Percentiles rank a stretch among this genome's conserved stretches.
phyloP scores from a whole-genome alignment of 768 basidiomycete genomes.

The Gymnopilus dilepis region DNA sequence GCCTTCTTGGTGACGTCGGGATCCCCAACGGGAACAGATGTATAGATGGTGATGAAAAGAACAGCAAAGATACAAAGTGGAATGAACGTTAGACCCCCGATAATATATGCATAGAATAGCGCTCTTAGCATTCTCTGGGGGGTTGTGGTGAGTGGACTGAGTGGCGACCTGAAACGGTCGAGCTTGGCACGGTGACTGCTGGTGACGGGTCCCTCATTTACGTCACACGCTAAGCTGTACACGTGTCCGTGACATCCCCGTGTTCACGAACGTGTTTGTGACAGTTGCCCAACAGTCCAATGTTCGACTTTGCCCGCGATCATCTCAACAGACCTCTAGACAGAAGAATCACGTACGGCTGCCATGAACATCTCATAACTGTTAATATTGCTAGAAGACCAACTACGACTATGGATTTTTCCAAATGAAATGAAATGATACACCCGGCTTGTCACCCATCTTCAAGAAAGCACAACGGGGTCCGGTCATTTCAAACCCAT shows the following conservation, averaged over 20 bases:
- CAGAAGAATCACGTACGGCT: not conserved
- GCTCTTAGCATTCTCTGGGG: slow-evolving; percentile 67
- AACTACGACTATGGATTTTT: no score
- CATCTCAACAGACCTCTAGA: no score
- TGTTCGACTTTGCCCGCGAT: not conserved
- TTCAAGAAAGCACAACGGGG: no score
- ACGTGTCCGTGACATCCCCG: slow-evolving; percentile 26
- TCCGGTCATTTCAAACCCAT: no score
- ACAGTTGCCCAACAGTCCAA: not conserved
- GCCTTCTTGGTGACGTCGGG: slow-evolving; percentile 48
- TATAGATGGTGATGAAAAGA: slow-evolving; percentile 74
- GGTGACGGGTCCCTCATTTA: not conserved
- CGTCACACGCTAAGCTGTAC: slow-evolving; percentile 20
- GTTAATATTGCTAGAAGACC: not conserved
- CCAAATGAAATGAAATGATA: no score
- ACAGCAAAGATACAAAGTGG: slow-evolving; percentile 69
- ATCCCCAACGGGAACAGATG: slow-evolving; percentile 81
- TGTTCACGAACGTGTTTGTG: not conserved
- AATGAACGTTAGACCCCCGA: slow-evolving; percentile 90
- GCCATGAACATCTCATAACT: not conserved
- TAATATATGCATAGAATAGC: slow-evolving; percentile 81
- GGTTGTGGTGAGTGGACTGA: not conserved
- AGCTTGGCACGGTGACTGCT: slow-evolving; percentile 1
- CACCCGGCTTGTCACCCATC: no score
- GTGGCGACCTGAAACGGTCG: slow-evolving; percentile 1